These are phyloP conservation scores for Chalciporus sphaerocephalus DNA, from an alignment of 768 basidiomycete genomes.

Conservation along the genomic window DNA sequence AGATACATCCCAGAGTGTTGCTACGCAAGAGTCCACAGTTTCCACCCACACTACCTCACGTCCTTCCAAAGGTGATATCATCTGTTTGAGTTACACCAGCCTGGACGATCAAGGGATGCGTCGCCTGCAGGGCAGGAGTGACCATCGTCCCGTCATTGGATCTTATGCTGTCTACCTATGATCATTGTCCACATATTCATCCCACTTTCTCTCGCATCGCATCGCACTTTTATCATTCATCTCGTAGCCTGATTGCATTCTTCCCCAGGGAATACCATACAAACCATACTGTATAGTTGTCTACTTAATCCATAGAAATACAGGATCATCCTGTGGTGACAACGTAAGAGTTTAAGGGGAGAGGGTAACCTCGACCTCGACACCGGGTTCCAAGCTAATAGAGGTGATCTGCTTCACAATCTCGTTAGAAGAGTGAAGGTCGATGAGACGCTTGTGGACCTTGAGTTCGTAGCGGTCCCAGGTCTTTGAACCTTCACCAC, in stretches of 20 bases:
- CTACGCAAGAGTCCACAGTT: constrained; percentile 22
- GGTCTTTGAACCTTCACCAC: constrained; percentile 99
- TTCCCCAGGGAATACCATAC: constrained; percentile 18
- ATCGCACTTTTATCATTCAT: constrained; percentile 6
- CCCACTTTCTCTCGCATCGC: constrained; percentile 6
- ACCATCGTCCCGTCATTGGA: constrained; percentile 84
- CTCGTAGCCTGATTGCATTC: constrained; percentile 4
- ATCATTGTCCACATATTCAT: constrained; percentile 8
- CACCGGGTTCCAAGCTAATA: constrained; percentile 98
- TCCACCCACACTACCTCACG: constrained; percentile 18
- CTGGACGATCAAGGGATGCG: constrained; percentile 75
- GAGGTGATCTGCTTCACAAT: constrained; percentile 99
- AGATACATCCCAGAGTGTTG: constrained; percentile 30
- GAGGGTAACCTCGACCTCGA: constrained; percentile 98
- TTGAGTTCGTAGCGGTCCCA: constrained; percentile 99
- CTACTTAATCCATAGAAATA: constrained; percentile 3
- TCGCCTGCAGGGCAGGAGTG: constrained; percentile 70
- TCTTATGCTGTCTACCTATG: constrained; percentile 67
- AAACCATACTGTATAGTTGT: constrained; percentile 8
- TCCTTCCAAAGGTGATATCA: constrained; percentile 61
- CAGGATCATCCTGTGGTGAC: constrained; percentile 1
- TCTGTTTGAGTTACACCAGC: constrained; percentile 68
- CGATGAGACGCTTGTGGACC: constrained; percentile 99
- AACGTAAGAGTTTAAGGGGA: constrained; percentile 47
- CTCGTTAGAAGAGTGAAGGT: constrained; percentile 97